Evolutionary conservation across 192 early-diverging fungal genomes (phyloP).

Genomic region (Rhizoclosmatium sp.): DNA sequence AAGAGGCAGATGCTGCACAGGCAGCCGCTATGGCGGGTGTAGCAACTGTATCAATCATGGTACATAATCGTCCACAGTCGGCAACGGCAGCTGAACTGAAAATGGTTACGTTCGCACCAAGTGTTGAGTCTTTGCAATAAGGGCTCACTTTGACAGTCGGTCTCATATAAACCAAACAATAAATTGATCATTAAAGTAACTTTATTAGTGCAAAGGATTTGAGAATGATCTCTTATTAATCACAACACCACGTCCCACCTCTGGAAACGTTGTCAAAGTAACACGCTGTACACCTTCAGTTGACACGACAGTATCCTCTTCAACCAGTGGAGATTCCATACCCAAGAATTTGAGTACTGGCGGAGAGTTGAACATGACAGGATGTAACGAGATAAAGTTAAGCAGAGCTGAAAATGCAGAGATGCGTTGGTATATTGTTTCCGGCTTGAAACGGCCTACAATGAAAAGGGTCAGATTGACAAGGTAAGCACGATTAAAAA

Average conservation of each 20-base stretch:
- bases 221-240: slow-evolving; percentile 16
- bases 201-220: slow-evolving; percentile 21
- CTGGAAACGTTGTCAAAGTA: background rate
- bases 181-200: background rate
- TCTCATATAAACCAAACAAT: background rate
- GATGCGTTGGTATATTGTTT: background rate
- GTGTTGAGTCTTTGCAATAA: slow-evolving; percentile 1
- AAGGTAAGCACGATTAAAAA: background rate
- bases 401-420: slow-evolving; percentile 36
- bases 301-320: background rate
- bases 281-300: background rate
- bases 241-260: background rate
- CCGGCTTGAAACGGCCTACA: slow-evolving; percentile 21
- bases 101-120: slow-evolving; percentile 10
- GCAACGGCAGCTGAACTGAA: background rate
- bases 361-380: slow-evolving; percentile 16
- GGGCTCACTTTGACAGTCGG: background rate
- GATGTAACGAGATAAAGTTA: slow-evolving; percentile 39
- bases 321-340: background rate
- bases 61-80: background rate
- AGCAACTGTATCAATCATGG: background rate
- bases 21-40: background rate
- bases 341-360: slow-evolving; percentile 36
- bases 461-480: background rate
- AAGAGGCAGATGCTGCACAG: background rate